Conservation (phyloP, 257 asterid species). For the Solanum virginianum region DNA sequence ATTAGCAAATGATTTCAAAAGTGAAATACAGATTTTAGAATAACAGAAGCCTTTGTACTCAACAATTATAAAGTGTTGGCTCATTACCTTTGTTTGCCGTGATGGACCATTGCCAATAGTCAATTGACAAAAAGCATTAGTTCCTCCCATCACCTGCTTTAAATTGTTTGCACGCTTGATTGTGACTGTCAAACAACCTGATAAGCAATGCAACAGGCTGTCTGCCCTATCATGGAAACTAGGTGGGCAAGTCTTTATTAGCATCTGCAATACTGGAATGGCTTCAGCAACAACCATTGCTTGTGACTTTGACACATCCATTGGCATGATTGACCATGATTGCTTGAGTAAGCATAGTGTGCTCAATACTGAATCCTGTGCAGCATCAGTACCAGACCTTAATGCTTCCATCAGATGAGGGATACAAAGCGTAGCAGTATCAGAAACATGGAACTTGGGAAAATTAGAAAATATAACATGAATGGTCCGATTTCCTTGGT, state of each 20-base stretch:
- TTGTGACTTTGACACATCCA: constrained; percentile 68
- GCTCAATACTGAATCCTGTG: constrained; percentile 54
- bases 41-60: not conserved
- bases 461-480: constrained; percentile 63
- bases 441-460: constrained; percentile 58
- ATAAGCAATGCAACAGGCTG: constrained; percentile 59
- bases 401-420: constrained; percentile 66
- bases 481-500: constrained; percentile 69
- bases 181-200: constrained; percentile 83
- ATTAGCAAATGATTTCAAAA: not conserved
- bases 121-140: constrained; percentile 64
- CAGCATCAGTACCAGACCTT: constrained; percentile 58
- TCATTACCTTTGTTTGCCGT: constrained; percentile 64
- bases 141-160: constrained; percentile 61
- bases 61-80: constrained; percentile 1
- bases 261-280: constrained; percentile 64
- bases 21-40: not conserved
- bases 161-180: constrained; percentile 58
- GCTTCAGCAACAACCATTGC: constrained; percentile 77
- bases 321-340: constrained; percentile 69
- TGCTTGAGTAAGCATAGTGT: constrained; percentile 65
- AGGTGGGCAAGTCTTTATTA: constrained; percentile 57
- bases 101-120: constrained; percentile 65
- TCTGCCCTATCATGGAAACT: constrained; percentile 64
- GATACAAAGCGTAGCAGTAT: constrained; percentile 68